Evolutionary conservation across 345 rosid species (phyloP).

Genomic region (Corymbia maculata): DNA sequence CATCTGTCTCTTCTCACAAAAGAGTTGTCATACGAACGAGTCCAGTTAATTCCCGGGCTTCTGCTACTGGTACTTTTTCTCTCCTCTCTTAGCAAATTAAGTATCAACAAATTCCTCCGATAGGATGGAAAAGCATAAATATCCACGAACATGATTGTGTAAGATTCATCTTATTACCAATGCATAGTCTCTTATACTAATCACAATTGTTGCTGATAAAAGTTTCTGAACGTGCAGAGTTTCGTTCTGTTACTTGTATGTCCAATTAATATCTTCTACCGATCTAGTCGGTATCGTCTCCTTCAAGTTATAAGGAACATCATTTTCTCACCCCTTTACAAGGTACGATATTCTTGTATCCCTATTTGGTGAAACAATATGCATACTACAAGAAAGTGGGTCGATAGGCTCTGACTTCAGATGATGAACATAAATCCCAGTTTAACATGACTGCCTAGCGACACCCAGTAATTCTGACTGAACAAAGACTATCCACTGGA

Average conservation of each 20-base stretch:
- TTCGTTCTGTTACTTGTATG: conserved; percentile 53
- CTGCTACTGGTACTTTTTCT: conserved; percentile 51
- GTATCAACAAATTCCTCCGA: neutral
- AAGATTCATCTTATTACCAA: neutral
- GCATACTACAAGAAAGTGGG: neutral
- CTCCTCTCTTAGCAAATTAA: neutral
- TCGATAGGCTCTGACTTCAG: neutral
- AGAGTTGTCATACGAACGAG: conserved; percentile 56
- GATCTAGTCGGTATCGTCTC: conserved; percentile 61
- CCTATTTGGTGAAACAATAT: neutral
- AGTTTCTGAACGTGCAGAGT: conserved; percentile 23
- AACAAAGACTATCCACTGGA: neutral
- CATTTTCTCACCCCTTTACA: conserved; percentile 77
- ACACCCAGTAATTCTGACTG: neutral
- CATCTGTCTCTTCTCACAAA: conserved; percentile 69
- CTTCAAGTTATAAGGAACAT: conserved; percentile 67
- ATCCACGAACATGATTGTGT: neutral
- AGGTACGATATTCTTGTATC: conserved; percentile 8
- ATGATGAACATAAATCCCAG: neutral
- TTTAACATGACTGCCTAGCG: neutral
- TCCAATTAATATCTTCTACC: conserved; percentile 72
- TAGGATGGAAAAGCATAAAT: neutral
- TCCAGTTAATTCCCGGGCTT: conserved; percentile 85
- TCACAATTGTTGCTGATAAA: neutral
- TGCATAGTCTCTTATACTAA: neutral